These are phyloP conservation scores for Aspergillus sp. DNA, from an alignment of 2,329 filamentous ascomycete genomes.

Conservation along the genomic window DNA sequence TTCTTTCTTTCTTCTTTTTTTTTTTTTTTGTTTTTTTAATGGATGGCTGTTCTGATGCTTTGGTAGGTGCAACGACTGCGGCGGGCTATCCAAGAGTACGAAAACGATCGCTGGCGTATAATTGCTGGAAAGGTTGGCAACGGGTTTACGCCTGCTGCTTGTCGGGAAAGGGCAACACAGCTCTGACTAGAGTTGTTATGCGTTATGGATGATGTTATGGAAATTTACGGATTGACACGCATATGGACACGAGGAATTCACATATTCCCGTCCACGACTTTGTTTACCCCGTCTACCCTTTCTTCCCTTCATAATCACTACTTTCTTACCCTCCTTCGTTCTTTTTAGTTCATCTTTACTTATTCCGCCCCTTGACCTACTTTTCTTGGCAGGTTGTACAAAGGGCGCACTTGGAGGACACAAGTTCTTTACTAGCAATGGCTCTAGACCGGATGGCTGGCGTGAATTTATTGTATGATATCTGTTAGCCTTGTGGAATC, in stretches of 20 bases:
- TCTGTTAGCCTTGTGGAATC: conserved; percentile 8
- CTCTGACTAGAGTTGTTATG: conserved; percentile 16
- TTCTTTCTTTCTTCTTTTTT: background rate
- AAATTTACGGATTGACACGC: conserved; percentile 11
- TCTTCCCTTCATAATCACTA: background rate
- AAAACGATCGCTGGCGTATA: conserved; percentile 82
- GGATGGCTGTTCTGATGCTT: conserved; percentile 12
- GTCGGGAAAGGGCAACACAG: conserved; percentile 71
- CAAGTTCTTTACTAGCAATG: conserved; percentile 8
- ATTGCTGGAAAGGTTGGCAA: conserved; percentile 87
- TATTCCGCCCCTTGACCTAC: conserved; percentile 9
- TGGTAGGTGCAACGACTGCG: conserved; percentile 38
- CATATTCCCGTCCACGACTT: background rate
- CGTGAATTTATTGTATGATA: conserved; percentile 19
- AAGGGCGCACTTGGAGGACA: conserved; percentile 9
- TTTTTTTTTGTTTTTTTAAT: background rate
- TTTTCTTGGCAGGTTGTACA: conserved; percentile 16
- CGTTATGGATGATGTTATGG: conserved; percentile 11
- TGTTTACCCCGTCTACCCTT: background rate
- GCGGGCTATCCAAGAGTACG: conserved; percentile 42
- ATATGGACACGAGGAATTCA: background rate
- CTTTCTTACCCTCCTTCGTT: conserved; percentile 5
- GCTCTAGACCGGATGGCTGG: conserved; percentile 15
- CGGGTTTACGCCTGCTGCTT: conserved; percentile 83
- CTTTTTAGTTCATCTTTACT: conserved; percentile 10